These are phyloP conservation scores for Tricholoma terreum DNA, from an alignment of 768 basidiomycete species.

Conservation along the genomic window DNA sequence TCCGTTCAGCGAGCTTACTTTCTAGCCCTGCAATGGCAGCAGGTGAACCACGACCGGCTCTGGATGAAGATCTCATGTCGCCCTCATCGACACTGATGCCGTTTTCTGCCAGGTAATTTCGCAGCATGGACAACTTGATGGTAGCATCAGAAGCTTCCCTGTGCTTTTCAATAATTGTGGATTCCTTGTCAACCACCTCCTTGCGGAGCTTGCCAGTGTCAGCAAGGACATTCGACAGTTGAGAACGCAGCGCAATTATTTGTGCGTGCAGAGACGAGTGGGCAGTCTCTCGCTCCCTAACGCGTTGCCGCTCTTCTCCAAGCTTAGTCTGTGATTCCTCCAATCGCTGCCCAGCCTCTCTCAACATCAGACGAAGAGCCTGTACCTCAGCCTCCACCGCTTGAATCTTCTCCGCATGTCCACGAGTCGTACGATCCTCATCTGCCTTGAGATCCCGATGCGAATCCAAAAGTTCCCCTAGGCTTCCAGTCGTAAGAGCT, in stretches of 20 bases:
- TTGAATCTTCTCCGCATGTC: slow-evolving; percentile 77
- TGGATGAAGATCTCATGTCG: slow-evolving; percentile 46
- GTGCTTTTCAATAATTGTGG: slow-evolving; percentile 56
- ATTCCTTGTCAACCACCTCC: slow-evolving; percentile 65
- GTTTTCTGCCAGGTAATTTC: slow-evolving; percentile 84
- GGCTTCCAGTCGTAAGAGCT: slow-evolving; percentile 78
- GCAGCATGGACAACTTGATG: slow-evolving; percentile 74
- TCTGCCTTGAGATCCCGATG: slow-evolving; percentile 84
- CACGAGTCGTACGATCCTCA: slow-evolving; percentile 72
- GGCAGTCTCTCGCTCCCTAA: slow-evolving; percentile 63
- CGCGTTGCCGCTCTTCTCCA: slow-evolving; percentile 61
- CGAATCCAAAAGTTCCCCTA: slow-evolving; percentile 84
- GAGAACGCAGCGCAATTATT: slow-evolving; percentile 67
- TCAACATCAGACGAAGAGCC: slow-evolving; percentile 76
- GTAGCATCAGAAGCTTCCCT: slow-evolving; percentile 68
- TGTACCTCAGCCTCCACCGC: slow-evolving; percentile 76
- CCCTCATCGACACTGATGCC: slow-evolving; percentile 80
- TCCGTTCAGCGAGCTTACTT: slow-evolving; percentile 68
- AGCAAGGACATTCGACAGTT: slow-evolving; percentile 63
- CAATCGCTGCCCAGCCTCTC: slow-evolving; percentile 67
- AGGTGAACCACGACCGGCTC: slow-evolving; percentile 36
- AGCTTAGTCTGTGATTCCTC: slow-evolving; percentile 69
- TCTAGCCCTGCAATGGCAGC: slow-evolving; percentile 71
- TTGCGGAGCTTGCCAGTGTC: slow-evolving; percentile 70
- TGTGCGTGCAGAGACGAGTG: slow-evolving; percentile 67